Evolutionary conservation across 495 filamentous ascomycete species (phyloP), one percentile per base, ranked within the genome.

Genomic region (Evernia prunastri): DNA sequence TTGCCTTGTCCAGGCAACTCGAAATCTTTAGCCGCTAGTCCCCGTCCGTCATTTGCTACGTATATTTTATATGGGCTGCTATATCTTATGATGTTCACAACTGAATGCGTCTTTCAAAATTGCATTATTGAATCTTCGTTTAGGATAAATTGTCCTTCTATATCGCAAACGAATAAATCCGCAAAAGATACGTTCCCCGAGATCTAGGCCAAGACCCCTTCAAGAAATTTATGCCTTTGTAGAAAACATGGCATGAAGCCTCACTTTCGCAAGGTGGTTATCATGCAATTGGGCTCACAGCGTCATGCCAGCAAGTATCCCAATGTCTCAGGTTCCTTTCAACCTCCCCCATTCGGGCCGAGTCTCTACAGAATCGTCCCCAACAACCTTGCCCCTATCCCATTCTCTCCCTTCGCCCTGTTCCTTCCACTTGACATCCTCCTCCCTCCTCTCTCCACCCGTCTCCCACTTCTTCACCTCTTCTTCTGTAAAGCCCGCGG

Each of bases 401-500:
- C 94, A 98, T 72, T 96, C 94, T 42, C 94, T 83, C 15, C 85
- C 80, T 65, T 92, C 88, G 0, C 91, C 92, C 54, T 82, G 84
- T 71, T 86, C 88, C 53, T 80, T 80, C 93, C 94, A 98, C 62
- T 89, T 89, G 11, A 86, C 80, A 80, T 97, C 92, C 92, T 92
- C 97, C 71, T 96, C 93, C 42, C 91, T 82, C n/a, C 83, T 80
- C 65, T 91, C 66, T 74, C 81, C 17, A 77, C 73, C 20, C 65
- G 65, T 87, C 77, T 92, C 89, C 90, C 89, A 95, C 66, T 86
- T 86, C 66, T 81, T 79, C 51, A 96, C 83, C 65, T 89, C 83
- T 18, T 86, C 84, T 20, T 93, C 90, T 3, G 84, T 83, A 69
- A 96, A 93, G 0, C 92, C 92, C 6, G 89, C 92, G 13, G 81